Evolutionary conservation across 331 rosid genomes (phyloP).

Genomic region (Acacia pycnantha): DNA sequence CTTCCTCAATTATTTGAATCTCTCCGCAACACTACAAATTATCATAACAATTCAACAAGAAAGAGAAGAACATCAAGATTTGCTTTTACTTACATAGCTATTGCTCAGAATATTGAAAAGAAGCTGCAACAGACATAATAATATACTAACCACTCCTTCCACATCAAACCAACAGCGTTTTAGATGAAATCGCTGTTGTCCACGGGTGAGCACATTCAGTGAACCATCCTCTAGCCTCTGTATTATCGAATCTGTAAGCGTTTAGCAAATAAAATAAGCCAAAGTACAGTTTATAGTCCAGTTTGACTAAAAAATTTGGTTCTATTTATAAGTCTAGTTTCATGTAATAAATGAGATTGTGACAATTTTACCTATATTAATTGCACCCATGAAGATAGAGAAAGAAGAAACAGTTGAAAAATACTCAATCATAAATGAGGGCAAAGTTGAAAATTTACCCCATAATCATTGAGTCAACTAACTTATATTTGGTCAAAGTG

Average conservation of each 20-base stretch:
- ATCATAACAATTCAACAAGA: conserved; percentile 34
- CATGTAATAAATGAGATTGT: too few relatives aligned
- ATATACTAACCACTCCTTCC: conserved; percentile 74
- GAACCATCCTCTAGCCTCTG: conserved; percentile 81
- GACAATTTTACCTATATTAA: too few relatives aligned
- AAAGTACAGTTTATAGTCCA: conserved; percentile 14
- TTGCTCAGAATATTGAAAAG: background rate
- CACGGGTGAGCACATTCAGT: conserved; percentile 85
- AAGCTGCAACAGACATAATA: conserved; percentile 14
- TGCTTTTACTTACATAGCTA: conserved; percentile 27
- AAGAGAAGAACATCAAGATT: conserved; percentile 20
- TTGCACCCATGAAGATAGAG: too few relatives aligned
- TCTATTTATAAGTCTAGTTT: too few relatives aligned
- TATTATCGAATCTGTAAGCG: conserved; percentile 76
- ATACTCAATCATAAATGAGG: too few relatives aligned
- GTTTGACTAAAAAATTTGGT: too few relatives aligned
- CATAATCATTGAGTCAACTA: too few relatives aligned
- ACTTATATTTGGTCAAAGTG: too few relatives aligned
- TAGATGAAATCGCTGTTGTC: conserved; percentile 83
- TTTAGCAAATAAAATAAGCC: conserved; percentile 29
- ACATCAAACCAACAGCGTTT: conserved; percentile 74
- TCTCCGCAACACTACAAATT: conserved; percentile 81
- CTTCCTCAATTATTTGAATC: conserved; percentile 91
- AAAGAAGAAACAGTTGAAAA: too few relatives aligned
- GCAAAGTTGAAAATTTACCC: too few relatives aligned